Base-by-base conservation (phyloP, 495 filamentous ascomycete species). In the Penicillium daleae region DNA sequence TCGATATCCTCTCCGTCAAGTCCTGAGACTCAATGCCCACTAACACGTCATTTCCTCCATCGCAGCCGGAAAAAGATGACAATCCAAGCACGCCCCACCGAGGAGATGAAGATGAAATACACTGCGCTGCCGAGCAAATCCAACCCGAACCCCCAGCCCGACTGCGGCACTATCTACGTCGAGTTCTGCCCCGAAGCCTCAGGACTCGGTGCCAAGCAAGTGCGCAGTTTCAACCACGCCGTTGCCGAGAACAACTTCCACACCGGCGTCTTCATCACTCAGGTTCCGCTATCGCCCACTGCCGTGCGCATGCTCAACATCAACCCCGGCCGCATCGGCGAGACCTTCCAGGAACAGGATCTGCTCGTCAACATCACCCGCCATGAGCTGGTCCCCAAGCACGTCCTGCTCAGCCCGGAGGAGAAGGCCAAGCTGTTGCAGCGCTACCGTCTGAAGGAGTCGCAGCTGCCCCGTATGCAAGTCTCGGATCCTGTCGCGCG, bases 321-420 rank as follows among this genome's bases (percentile, higher is more conserved):
- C 67, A 87, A 96, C 64, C 87, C 90, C 83, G 65, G 69, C 85
- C 90, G 76, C 40, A 86, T 90, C 68, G 90, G 97, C 69, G 95
- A 99, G 82, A 90, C 90, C 67, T 99, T 98, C 83, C 83, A 93
- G 61, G 96, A 99, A 79, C 88, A 92, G 78, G 93, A 99, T 78
- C 78, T 99, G 69, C 83, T 99, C 49, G 93, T 98, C 71, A 99
- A 99, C 77, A 99, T 99, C 76, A 98, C 94, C 26, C 92, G 92
- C 71, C 95, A 99, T 79, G 93, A 98, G 78, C 86, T 99, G 17
- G 95, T 99, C 19, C 95, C 95, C 31, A 94, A 91, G 71, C 95
- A 99, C 72, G 87, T 97, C 21, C 80, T 98, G 53, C 84, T 99
- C 44, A 94, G 90, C 71, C 84, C 87, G 44, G 92, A 95, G 70